Evolutionary conservation across 805 yeast species (phyloP).

Genomic region (Kazachstania taianensis): DNA sequence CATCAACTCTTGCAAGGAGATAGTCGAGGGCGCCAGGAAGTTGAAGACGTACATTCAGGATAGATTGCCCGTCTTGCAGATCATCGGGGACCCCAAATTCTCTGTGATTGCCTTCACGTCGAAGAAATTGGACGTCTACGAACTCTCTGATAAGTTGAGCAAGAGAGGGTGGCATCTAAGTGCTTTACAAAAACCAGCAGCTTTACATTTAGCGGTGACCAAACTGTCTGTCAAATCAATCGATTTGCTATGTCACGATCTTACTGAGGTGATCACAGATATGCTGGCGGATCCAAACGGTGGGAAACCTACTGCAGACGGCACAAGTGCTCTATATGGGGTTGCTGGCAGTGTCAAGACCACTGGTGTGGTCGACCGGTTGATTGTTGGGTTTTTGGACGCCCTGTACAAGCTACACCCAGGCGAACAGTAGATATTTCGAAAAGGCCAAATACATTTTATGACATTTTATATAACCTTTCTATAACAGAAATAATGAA

Average conservation of each 20-base stretch:
- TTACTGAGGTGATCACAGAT: conserved; percentile 37
- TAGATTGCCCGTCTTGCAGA: conserved; percentile 46
- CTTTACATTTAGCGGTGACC: conserved; percentile 85
- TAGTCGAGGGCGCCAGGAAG: conserved; percentile 53
- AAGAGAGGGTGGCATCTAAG: conserved; percentile 71
- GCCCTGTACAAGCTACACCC: conserved; percentile 51
- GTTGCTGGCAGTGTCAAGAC: conserved; percentile 89
- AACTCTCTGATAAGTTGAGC: conserved; percentile 59
- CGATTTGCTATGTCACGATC: conserved; percentile 46
- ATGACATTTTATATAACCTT: too few relatives aligned
- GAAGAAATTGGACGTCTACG: conserved; percentile 55
- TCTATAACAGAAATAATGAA: too few relatives aligned
- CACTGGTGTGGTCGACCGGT: conserved; percentile 68
- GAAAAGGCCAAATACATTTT: too few relatives aligned
- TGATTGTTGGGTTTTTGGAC: conserved; percentile 76
- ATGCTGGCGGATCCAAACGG: conserved; percentile 26
- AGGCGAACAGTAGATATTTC: neutral
- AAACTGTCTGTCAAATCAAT: conserved; percentile 52
- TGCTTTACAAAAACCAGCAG: conserved; percentile 81
- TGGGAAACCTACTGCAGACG: conserved; percentile 32
- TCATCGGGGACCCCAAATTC: conserved; percentile 77
- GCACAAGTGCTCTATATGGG: conserved; percentile 87
- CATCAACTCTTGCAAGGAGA: conserved; percentile 50
- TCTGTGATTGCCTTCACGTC: conserved; percentile 78
- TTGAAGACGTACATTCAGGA: conserved; percentile 40